These are phyloP conservation scores for Leccinum uliginosum DNA, from an alignment of 768 basidiomycete genomes.

Conservation along the genomic window DNA sequence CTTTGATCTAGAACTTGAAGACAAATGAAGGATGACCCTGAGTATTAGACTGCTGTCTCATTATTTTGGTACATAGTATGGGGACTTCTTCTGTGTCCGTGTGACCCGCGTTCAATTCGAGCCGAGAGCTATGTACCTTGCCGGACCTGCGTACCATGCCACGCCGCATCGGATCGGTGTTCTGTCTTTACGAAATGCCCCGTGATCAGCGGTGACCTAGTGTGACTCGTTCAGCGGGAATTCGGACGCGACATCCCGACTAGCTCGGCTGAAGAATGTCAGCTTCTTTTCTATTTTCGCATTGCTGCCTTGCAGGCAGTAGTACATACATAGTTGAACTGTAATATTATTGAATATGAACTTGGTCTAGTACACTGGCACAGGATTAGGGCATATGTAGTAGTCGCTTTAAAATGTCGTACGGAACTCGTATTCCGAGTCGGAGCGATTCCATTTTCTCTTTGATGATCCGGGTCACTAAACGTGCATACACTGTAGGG, in stretches of 20 bases:
- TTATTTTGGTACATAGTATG: no score
- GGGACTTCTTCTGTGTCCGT: no score
- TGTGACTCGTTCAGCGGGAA: neutral
- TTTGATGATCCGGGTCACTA: neutral
- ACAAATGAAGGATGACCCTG: no score
- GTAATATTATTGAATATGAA: neutral
- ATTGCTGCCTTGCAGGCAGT: neutral
- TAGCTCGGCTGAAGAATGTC: conserved; percentile 11
- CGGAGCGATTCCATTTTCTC: neutral
- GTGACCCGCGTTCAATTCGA: no score
- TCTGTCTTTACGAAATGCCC: conserved; percentile 8
- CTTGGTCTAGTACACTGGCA: no score
- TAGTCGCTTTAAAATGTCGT: neutral
- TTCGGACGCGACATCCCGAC: conserved; percentile 14
- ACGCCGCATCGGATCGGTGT: neutral
- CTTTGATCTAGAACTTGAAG: no score
- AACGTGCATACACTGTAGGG: neutral
- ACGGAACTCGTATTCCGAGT: no score
- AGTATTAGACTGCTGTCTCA: neutral
- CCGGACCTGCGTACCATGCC: no score
- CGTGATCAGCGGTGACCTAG: conserved; percentile 22
- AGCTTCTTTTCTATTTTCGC: conserved; percentile 1
- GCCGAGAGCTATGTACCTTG: no score
- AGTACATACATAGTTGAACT: neutral
- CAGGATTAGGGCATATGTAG: neutral